Conservation (phyloP, 768 basidiomycete genomes). For the Boletus sp. region DNA sequence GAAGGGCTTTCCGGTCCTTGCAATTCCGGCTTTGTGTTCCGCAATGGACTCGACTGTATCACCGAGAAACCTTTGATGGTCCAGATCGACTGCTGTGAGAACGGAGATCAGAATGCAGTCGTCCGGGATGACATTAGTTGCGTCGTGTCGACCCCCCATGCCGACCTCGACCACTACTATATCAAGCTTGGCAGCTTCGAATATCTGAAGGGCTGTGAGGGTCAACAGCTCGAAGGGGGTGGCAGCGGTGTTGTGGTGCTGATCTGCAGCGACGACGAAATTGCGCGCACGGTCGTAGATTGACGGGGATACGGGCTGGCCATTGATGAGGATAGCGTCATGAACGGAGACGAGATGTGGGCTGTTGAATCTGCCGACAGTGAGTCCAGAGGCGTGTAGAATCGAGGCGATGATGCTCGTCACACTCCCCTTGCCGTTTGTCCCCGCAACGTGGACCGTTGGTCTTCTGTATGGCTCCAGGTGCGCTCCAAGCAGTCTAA, state of each 20-base stretch:
- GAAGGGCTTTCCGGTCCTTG: conserved; percentile 56
- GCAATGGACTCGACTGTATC: conserved; percentile 71
- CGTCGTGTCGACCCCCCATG: conserved; percentile 89
- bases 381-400: conserved; percentile 51
- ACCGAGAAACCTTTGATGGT: conserved; percentile 91
- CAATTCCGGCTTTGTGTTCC: conserved; percentile 79
- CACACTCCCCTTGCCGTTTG: conserved; percentile 97
- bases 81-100: conserved; percentile 84
- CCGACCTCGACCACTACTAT: conserved; percentile 89
- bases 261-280: conserved; percentile 48
- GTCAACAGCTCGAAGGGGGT: conserved; percentile 86
- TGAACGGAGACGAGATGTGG: conserved; percentile 80
- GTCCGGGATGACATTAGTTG: conserved; percentile 85
- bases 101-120: conserved; percentile 70
- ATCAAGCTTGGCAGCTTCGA: conserved; percentile 70
- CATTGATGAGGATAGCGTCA: conserved; percentile 75
- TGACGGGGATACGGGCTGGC: conserved; percentile 44
- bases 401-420: conserved; percentile 80
- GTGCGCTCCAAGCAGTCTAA: conserved; percentile 47
- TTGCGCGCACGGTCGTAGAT: conserved; percentile 47
- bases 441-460: conserved; percentile 89
- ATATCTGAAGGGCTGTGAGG: conserved; percentile 70
- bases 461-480: conserved; percentile 70
- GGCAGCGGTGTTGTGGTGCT: conserved; percentile 42
- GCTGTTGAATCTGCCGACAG: conserved; percentile 84